These are phyloP conservation scores for Aspergillus arachidicola DNA, from an alignment of 2,329 filamentous ascomycete species.

Conservation along the genomic window DNA sequence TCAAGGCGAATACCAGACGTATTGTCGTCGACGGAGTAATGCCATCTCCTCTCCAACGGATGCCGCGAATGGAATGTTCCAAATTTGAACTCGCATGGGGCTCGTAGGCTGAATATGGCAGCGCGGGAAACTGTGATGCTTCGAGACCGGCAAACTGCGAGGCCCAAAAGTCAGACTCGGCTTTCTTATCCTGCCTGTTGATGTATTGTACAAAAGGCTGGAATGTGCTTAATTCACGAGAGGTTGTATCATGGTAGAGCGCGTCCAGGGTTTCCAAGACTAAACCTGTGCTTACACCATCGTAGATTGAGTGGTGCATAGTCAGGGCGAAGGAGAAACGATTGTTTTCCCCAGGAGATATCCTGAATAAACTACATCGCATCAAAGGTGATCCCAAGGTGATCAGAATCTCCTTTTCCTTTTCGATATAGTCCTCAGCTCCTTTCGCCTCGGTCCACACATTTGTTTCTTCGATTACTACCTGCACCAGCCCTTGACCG, in stretches of 20 bases:
- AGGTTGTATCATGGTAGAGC: neutral
- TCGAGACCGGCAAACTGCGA: constrained; percentile 5
- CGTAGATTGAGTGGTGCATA: constrained; percentile 5
- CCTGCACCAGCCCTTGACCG: constrained; percentile 21
- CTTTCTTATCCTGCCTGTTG: neutral
- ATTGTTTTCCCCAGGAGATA: neutral
- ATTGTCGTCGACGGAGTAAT: constrained; percentile 34
- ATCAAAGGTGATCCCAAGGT: neutral
- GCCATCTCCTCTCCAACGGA: neutral
- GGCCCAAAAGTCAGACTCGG: constrained; percentile 6
- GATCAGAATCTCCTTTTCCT: neutral
- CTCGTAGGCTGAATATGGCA: constrained; percentile 2
- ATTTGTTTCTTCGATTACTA: constrained; percentile 22
- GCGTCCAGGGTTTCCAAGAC: neutral
- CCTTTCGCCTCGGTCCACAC: constrained; percentile 5
- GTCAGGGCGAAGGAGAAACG: neutral
- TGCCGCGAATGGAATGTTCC: neutral
- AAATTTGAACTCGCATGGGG: constrained; percentile 1
- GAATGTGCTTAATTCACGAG: neutral
- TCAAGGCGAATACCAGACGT: constrained; percentile 40
- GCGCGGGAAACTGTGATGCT: constrained; percentile 3
- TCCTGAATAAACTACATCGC: neutral
- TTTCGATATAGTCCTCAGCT: neutral
- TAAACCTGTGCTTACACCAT: neutral
- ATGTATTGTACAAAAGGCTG: constrained; percentile 1